phyloP scores from a whole-genome alignment of 1,284 basidiomycete species.

The Cystobasidium slooffiae region DNA sequence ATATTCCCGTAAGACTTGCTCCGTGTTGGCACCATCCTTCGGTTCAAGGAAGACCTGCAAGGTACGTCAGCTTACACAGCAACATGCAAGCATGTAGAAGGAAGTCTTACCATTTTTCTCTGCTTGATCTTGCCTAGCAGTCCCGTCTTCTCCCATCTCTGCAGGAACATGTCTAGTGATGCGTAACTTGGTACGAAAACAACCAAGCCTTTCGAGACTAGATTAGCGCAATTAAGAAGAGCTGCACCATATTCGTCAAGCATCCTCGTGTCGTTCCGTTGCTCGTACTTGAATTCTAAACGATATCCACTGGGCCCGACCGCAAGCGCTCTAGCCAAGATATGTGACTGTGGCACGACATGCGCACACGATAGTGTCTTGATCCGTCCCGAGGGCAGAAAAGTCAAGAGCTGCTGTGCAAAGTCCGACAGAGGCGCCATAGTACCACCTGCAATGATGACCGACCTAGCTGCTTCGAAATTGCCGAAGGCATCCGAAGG shows the following conservation, averaged over 20 bases:
- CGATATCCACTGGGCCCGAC: conserved; percentile 76
- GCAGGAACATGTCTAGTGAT: conserved; percentile 72
- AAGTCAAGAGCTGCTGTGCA: conserved; percentile 76
- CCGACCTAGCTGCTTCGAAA: conserved; percentile 75
- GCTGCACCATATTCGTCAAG: conserved; percentile 82
- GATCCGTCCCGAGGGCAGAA: conserved; percentile 67
- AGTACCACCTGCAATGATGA: conserved; percentile 91
- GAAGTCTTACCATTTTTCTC: conserved; percentile 70
- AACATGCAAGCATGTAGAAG: no score
- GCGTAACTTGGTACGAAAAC: conserved; percentile 93
- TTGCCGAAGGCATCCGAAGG: conserved; percentile 84
- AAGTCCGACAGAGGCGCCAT: conserved; percentile 98
- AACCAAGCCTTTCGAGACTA: conserved; percentile 86
- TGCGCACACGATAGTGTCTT: conserved; percentile 88
- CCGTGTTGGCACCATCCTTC: conserved; percentile 73
- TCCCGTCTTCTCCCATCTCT: conserved; percentile 69
- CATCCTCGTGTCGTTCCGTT: conserved; percentile 69
- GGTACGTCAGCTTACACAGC: background rate
- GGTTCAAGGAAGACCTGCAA: conserved; percentile 86
- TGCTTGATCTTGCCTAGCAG: conserved; percentile 66
- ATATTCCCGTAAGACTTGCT: conserved; percentile 73
- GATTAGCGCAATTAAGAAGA: conserved; percentile 73
- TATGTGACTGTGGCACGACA: conserved; percentile 80
- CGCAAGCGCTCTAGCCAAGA: conserved; percentile 76
- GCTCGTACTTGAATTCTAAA: conserved; percentile 82